phyloP scores from a whole-genome alignment of 495 filamentous ascomycete species.

The Xylaria nigripes region DNA sequence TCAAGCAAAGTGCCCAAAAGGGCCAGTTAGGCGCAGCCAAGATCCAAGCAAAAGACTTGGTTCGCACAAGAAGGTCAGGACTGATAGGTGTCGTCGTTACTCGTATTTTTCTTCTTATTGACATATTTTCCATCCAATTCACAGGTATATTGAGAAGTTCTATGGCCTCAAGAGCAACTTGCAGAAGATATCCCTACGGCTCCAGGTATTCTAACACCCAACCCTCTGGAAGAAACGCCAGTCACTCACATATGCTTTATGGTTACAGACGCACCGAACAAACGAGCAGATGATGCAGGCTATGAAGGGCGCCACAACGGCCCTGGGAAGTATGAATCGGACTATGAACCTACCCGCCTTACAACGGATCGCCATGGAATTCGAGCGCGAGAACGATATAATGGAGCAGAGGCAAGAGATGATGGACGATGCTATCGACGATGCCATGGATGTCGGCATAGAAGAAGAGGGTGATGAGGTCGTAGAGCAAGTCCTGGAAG shows the following conservation, averaged over 20 bases:
- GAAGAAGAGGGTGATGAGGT: conserved; percentile 92
- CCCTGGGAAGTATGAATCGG: conserved; percentile 91
- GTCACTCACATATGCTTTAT: conserved; percentile 2
- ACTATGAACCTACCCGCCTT: conserved; percentile 94
- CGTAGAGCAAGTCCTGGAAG: conserved; percentile 90
- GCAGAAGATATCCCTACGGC: conserved; percentile 87
- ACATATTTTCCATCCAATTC: background rate
- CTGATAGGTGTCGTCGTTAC: background rate
- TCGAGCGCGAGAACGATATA: conserved; percentile 96
- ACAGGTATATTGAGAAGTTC: conserved; percentile 92
- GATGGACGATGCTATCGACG: conserved; percentile 99
- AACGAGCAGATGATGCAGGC: conserved; percentile 99
- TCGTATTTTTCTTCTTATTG: background rate
- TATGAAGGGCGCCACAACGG: conserved; percentile 93
- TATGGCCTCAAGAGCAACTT: conserved; percentile 95
- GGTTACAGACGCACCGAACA: conserved; percentile 75
- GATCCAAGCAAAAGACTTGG: conserved; percentile 95
- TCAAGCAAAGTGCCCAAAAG: conserved; percentile 96
- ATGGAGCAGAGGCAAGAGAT: conserved; percentile 99
- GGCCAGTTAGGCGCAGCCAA: conserved; percentile 93
- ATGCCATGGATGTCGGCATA: conserved; percentile 87
- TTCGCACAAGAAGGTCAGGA: conserved; percentile 73
- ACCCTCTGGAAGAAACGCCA: background rate
- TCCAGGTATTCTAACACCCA: conserved; percentile 57
- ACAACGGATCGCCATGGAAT: conserved; percentile 97